Evolutionary conservation across 805 yeast species (phyloP), one percentile per base, ranked within the genome.

Genomic region (Pichia gijzeniarum): DNA sequence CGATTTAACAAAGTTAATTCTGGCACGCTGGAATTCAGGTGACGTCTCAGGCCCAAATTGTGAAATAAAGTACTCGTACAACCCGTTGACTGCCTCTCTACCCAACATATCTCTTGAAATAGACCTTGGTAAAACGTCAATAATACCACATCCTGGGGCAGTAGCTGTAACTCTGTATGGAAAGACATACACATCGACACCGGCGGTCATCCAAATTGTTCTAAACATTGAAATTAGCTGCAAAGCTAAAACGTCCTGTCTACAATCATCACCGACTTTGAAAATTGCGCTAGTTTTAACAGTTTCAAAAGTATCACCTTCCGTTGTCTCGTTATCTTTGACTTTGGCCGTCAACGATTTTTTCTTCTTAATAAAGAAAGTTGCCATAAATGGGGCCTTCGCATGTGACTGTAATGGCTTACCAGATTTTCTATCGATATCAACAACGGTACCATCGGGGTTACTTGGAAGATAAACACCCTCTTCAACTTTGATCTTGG

Each of bases 101-200:
- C 99, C 99, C 43, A 93, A 74, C 98, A 93, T 91, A 67, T 93
- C 99, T 68, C 99, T 80, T 36, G 96, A 88, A 22, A 88, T 82
- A 5, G 97, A 84, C 61, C 91, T 86, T 30, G 99, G 99, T 53
- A 93, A 73, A 28, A 95, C 99, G 62, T 95, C 99, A 68, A 93
- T 93, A 37, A 93, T 95, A 65, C 99, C 99, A 70, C 98, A 90
- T 0, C 99, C 99, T 1, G 99, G 98, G 2, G 96, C 96, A 9
- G 99, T 93, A 1, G 99, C 99, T 0, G 96, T 90, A 21, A 93
- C 99, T 53, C 97, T 71, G 65, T 93, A 77, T 1, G 99, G 99
- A 67, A 79, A 95, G 21, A 93, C 95, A 64, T 73, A 93, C 36
- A 91, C 76, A 62, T 93, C 98, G 50, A 93, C 71, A 1, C 98